Evolutionary conservation across 306 rosid genomes (phyloP).

Genomic region (Fragaria ananassa): DNA sequence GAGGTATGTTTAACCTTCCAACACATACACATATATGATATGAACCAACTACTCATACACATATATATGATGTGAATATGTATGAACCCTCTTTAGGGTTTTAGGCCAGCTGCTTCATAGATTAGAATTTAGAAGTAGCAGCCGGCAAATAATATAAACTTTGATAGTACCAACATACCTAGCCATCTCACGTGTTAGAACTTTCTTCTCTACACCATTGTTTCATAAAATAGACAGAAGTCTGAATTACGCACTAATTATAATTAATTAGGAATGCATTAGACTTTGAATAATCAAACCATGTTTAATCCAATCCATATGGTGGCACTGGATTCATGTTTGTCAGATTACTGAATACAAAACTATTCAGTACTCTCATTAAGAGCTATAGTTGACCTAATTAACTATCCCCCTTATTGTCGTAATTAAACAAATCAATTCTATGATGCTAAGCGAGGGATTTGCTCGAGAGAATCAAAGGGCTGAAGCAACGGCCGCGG

Average conservation of each 20-base stretch:
- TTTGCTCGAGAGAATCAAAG: not conserved
- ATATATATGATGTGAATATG: not conserved
- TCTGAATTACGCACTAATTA: not conserved
- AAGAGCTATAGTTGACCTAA: not conserved
- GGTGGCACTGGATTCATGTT: slow-evolving; percentile 1
- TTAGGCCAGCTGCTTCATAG: not conserved
- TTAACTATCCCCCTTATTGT: not conserved
- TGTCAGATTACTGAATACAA: not conserved
- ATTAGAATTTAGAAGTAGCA: not conserved
- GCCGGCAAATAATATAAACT: not conserved
- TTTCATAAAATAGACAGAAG: not conserved
- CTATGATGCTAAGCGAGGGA: not conserved
- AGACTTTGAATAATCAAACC: slow-evolving; percentile 3
- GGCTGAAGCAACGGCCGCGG: slow-evolving; percentile 50
- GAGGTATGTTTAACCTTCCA: not conserved
- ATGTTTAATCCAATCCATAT: not conserved
- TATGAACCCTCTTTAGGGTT: not conserved
- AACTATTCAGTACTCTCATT: not conserved
- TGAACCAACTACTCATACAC: not conserved
- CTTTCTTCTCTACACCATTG: not conserved
- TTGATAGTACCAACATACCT: slow-evolving; percentile 4
- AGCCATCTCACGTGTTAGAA: not conserved
- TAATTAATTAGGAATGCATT: not conserved
- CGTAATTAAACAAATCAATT: not conserved
- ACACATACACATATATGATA: not conserved